phyloP scores from a whole-genome alignment of 768 basidiomycete species.

The Paxillus involutus region DNA sequence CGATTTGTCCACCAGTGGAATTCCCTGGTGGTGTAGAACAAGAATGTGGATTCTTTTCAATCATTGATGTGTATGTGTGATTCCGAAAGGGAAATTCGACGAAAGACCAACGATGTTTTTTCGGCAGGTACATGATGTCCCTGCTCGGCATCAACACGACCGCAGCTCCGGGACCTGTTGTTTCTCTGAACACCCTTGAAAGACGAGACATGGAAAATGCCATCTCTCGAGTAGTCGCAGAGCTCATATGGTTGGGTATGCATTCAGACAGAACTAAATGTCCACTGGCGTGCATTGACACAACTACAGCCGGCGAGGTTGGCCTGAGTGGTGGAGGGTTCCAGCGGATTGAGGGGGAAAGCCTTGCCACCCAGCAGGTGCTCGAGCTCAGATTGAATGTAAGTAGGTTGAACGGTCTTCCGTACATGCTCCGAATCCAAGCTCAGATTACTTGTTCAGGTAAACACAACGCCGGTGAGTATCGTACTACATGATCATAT shows the following conservation, averaged over 20 bases:
- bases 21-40: neutral
- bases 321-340: neutral
- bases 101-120: neutral
- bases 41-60: neutral
- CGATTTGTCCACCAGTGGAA: neutral
- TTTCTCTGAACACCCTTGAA: neutral
- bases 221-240: constrained; percentile 1
- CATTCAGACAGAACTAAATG: neutral
- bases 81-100: neutral
- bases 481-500: neutral
- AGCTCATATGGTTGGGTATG: constrained; percentile 9
- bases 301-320: neutral
- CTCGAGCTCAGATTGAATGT: neutral
- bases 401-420: neutral
- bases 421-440: neutral
- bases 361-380: neutral
- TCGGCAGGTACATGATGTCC: constrained; percentile 1
- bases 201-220: constrained; percentile 2
- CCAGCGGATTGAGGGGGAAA: neutral
- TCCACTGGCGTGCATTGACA: too few relatives aligned
- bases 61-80: neutral
- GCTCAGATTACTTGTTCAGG: neutral
- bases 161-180: neutral
- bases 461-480: neutral
- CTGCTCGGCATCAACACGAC: neutral